Base-by-base conservation (phyloP, 768 basidiomycete genomes). In the Lactarius sp. region DNA sequence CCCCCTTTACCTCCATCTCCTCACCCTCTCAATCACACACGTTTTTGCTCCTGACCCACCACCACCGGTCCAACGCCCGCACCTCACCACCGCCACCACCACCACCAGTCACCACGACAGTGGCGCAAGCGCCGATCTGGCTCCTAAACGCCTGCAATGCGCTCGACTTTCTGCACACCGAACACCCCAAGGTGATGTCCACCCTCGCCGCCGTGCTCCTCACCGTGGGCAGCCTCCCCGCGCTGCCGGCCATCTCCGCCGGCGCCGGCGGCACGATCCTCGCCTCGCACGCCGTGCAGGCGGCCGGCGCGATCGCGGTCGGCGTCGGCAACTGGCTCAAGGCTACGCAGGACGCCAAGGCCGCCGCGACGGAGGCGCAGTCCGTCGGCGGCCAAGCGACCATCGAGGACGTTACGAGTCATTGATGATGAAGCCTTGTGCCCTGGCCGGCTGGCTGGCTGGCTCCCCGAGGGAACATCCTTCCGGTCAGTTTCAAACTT, bases 141-240 rank as follows among this genome's bases (percentile, higher is more conserved):
- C 79, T 92, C 18, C 71, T 92, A 60, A 90, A 90, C 69, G 89
- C 90, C 1, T 85, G 85, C 68, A 83, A 79, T 53, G 89, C 90
- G 10, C 79, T 92, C 64, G 87, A 90, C 59, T 87, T 81, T 75
- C 82, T 92, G 58, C 83, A 83, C 10, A 81, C 78, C 64, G 90
- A 91, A 68, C 88, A 92, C 68, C 90, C 90, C 10, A 86, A 86
- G 71, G 82, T 78, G 6, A 85, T 90, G 86, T 85, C 82, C 65
- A 81, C 88, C 39, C 72, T 90, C 57, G 87, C 87, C 66, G 89
- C 89, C 7, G 83, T 92, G 57, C 81, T 92, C 63, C 88, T 92
- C 71, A 89, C 88, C 2, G 86, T 86, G 37, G 90, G 89, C 41
- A 85, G 86, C 37, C 77, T 92, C 49, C 89, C 89, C 0, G 75